Percentiles rank a stretch among this genome's conserved stretches.
Conservation (phyloP, 2,329 filamentous ascomycete genomes). For the Amylocarpus encephaloides region DNA sequence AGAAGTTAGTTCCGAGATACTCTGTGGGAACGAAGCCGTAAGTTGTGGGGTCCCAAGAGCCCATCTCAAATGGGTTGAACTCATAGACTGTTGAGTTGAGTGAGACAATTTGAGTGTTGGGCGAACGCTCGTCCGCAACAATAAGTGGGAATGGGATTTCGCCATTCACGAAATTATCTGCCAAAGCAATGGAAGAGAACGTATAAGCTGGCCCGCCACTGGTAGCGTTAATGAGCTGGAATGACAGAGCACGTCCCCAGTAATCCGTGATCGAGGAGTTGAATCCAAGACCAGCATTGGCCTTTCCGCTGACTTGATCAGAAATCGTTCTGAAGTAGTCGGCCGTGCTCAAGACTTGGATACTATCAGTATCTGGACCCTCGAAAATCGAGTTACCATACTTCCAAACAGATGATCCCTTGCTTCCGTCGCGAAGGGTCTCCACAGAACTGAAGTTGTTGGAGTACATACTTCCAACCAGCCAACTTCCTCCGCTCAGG, state of each 20-base stretch:
- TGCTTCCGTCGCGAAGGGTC: constrained; percentile 42
- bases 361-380: constrained; percentile 44
- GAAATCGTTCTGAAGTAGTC: constrained; percentile 58
- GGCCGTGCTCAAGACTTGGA: constrained; percentile 48
- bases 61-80: constrained; percentile 75
- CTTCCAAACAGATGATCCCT: constrained; percentile 49
- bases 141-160: constrained; percentile 67
- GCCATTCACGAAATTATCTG: constrained; percentile 55
- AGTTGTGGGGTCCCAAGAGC: constrained; percentile 66
- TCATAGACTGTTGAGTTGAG: constrained; percentile 72
- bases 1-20: constrained; percentile 69
- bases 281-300: constrained; percentile 58
- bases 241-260: constrained; percentile 81
- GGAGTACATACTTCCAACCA: constrained; percentile 71
- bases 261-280: constrained; percentile 76
- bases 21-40: constrained; percentile 65
- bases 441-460: constrained; percentile 72
- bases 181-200: constrained; percentile 69
- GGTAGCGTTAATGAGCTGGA: constrained; percentile 72
- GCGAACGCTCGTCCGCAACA: constrained; percentile 60
- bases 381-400: constrained; percentile 56
- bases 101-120: constrained; percentile 54
- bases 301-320: constrained; percentile 54
- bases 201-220: constrained; percentile 72
- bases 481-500: constrained; percentile 77